These are phyloP conservation scores for Backusella sp. DNA, from an alignment of 192 early-diverging fungal genomes.

Conservation along the genomic window DNA sequence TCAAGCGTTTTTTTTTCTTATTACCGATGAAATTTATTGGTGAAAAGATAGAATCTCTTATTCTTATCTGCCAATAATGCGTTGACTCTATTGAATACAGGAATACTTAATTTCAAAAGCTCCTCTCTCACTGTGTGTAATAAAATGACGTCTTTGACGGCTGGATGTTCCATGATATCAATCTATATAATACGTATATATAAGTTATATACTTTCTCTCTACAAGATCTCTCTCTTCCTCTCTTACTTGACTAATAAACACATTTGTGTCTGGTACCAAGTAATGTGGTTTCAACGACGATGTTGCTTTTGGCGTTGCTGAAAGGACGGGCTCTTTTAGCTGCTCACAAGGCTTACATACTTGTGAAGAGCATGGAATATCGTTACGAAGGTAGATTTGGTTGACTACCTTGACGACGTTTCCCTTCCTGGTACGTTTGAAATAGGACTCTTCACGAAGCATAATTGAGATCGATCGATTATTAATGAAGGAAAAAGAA, in stretches of 20 bases:
- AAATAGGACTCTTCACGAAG: conserved; percentile 84
- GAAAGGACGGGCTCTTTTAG: conserved; percentile 42
- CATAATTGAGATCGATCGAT: conserved; percentile 13
- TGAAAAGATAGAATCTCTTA: conserved; percentile 91
- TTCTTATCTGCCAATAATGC: conserved; percentile 67
- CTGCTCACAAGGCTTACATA: conserved; percentile 56
- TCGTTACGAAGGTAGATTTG: conserved; percentile 98
- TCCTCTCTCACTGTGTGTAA: conserved; percentile 95
- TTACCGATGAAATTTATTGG: conserved; percentile 88
- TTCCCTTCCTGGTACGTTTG: conserved; percentile 89
- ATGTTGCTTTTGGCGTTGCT: conserved; percentile 49
- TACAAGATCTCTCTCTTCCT: background rate
- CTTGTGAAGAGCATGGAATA: conserved; percentile 76
- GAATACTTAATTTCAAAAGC: conserved; percentile 75
- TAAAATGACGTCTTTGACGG: conserved; percentile 88
- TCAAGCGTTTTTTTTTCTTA: background rate
- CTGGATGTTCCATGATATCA: conserved; percentile 89
- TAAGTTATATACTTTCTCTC: background rate
- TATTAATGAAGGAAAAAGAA: background rate
- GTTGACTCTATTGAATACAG: conserved; percentile 80
- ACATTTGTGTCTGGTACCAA: conserved; percentile 97
- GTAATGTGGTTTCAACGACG: conserved; percentile 62
- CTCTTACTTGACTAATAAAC: conserved; percentile 76
- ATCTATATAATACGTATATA: conserved; percentile 51
- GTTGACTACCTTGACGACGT: conserved; percentile 90